Percentiles rank a stretch among this genome's conserved stretches.
Conservation (phyloP, 1,284 basidiomycete genomes). For the Trichosporon sp. region DNA sequence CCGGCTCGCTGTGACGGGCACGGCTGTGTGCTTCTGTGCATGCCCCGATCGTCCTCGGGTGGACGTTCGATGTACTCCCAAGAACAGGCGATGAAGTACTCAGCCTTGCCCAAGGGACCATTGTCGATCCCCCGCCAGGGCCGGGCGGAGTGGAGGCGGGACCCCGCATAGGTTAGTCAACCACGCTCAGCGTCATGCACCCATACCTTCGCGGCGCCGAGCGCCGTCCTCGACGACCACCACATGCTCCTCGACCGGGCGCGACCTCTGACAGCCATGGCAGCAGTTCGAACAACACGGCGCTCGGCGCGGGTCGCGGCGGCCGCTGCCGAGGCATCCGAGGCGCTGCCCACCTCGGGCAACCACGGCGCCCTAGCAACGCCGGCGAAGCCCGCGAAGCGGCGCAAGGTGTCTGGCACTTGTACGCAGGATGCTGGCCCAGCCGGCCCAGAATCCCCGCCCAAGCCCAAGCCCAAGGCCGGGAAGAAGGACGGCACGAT, state of each 20-base stretch:
- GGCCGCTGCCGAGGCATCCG: neutral
- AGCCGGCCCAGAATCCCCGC: neutral
- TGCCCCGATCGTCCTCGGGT: too few relatives aligned
- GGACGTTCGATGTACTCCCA: too few relatives aligned
- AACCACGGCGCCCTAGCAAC: neutral
- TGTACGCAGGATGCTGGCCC: neutral
- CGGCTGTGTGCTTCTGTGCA: too few relatives aligned
- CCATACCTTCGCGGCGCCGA: neutral
- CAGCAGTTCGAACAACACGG: neutral
- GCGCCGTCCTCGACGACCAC: neutral
- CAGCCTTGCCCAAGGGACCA: too few relatives aligned
- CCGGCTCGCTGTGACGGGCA: too few relatives aligned
- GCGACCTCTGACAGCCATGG: neutral
- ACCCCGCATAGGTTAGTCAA: neutral
- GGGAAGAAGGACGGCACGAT: neutral
- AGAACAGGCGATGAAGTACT: too few relatives aligned
- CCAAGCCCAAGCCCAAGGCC: neutral
- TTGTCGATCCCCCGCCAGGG: neutral
- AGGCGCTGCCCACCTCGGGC: neutral
- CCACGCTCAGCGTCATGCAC: neutral
- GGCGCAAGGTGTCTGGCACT: neutral
- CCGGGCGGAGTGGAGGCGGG: neutral
- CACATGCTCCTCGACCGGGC: neutral
- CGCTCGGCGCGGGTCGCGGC: neutral
- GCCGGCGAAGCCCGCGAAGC: neutral